Percentiles rank a stretch among this genome's conserved stretches.
Evolutionary conservation across 768 basidiomycete species (phyloP).

Genomic region (Favolaschia claudopus): DNA sequence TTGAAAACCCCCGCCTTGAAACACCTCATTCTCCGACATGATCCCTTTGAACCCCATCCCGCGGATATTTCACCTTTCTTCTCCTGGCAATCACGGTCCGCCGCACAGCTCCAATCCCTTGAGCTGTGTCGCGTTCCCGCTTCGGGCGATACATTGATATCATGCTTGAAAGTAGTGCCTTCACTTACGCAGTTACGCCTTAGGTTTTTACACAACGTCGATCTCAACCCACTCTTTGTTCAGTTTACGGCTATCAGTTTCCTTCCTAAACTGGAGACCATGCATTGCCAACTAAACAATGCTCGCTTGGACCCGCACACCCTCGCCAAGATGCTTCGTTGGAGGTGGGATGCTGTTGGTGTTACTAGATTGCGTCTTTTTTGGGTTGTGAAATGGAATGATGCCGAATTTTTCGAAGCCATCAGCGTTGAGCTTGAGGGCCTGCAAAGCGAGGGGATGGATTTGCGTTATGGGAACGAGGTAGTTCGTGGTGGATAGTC

Average conservation of each 20-base stretch:
- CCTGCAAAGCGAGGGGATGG: no score
- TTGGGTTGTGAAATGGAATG: no score
- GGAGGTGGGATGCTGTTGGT: no score
- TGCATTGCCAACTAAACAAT: no score
- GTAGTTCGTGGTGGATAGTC: no score
- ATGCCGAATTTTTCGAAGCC: no score
- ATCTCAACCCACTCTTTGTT: background rate
- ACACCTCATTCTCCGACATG: background rate
- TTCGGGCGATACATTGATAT: background rate
- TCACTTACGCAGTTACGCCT: slow-evolving; percentile 1
- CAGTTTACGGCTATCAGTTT: background rate
- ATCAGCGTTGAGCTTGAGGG: no score
- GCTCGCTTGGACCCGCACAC: no score
- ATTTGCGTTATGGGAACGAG: no score
- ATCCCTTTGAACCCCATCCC: no score
- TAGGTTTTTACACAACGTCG: background rate
- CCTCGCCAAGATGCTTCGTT: no score
- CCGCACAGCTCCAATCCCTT: background rate
- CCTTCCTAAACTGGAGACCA: slow-evolving; percentile 10
- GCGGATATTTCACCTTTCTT: background rate
- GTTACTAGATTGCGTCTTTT: no score
- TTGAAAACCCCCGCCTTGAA: slow-evolving; percentile 7
- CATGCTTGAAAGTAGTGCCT: background rate
- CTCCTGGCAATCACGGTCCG: background rate
- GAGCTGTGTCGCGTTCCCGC: background rate